These are phyloP conservation scores for Salvia rosmarinus DNA, from an alignment of 257 asterid species.

Conservation along the genomic window DNA sequence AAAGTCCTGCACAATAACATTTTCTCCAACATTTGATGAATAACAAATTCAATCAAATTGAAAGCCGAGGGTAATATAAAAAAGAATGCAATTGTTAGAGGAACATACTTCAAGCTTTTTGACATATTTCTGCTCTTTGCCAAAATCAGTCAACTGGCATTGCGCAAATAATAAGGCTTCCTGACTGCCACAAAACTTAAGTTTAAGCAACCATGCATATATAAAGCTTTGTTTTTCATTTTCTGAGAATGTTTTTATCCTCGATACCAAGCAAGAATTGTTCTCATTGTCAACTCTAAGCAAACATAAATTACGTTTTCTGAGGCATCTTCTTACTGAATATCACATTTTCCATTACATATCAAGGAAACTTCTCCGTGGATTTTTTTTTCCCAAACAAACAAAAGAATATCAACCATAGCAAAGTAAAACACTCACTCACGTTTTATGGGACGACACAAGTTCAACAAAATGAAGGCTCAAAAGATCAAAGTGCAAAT, in stretches of 20 bases:
- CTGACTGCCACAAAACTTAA: slow-evolving; percentile 59
- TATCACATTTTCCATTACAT: not conserved
- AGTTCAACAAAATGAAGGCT: slow-evolving; percentile 85
- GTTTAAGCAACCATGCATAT: slow-evolving; percentile 14
- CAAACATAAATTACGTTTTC: not conserved
- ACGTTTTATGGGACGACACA: slow-evolving; percentile 73
- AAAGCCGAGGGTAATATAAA: slow-evolving; percentile 1
- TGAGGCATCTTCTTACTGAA: not conserved
- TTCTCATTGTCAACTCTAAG: not conserved
- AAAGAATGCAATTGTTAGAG: slow-evolving; percentile 1
- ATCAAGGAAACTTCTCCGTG: not conserved
- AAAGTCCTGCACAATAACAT: slow-evolving; percentile 58
- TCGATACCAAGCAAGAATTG: not conserved
- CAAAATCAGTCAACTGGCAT: slow-evolving; percentile 72
- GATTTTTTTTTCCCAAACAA: not conserved
- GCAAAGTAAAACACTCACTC: slow-evolving; percentile 39
- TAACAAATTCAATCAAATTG: slow-evolving; percentile 20
- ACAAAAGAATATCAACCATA: not conserved
- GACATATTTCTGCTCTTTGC: slow-evolving; percentile 72
- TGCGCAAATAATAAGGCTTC: slow-evolving; percentile 93
- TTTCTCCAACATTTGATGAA: slow-evolving; percentile 9
- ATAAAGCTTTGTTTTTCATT: not conserved
- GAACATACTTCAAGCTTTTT: slow-evolving; percentile 74
- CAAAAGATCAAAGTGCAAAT: slow-evolving; percentile 84
- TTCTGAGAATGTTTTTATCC: not conserved